A percentile compares a stretch with the other conserved stretches of the same genome.
Evolutionary conservation across 352 stramenopile species (phyloP).

Genomic region (Pythium coloratum): DNA sequence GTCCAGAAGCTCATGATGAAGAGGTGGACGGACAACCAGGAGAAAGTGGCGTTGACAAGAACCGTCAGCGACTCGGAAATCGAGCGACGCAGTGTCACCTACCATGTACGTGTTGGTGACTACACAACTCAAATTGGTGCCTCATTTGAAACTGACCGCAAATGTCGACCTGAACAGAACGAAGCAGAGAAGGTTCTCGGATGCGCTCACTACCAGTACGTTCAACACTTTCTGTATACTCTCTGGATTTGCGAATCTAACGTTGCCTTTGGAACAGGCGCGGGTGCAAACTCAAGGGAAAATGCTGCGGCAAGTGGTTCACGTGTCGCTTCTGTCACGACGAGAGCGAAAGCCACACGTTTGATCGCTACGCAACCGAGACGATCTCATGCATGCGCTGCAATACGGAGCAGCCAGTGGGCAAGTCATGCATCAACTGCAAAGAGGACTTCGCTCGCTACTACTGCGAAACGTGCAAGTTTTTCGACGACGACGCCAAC

Average conservation of each 20-base stretch:
- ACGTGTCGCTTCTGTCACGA: conserved; percentile 90
- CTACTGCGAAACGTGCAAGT: conserved; percentile 95
- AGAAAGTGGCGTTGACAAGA: conserved; percentile 43
- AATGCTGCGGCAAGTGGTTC: conserved; percentile 90
- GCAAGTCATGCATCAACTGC: conserved; percentile 70
- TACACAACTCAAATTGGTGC: no score
- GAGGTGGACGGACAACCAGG: conserved; percentile 73
- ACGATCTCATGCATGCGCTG: conserved; percentile 95
- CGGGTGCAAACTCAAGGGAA: conserved; percentile 75
- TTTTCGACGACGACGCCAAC: conserved; percentile 91
- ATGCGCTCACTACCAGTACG: conserved; percentile 87
- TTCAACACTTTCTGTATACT: background rate
- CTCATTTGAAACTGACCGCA: background rate
- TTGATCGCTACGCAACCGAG: conserved; percentile 94
- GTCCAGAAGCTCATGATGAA: conserved; percentile 89
- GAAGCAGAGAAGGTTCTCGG: conserved; percentile 64
- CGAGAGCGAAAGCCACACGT: conserved; percentile 83
- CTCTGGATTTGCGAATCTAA: background rate
- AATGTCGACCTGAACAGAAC: conserved; percentile 34
- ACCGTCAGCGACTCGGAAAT: conserved; percentile 47
- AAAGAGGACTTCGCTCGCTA: conserved; percentile 90
- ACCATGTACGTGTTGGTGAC: conserved; percentile 41
- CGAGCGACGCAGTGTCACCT: conserved; percentile 47
- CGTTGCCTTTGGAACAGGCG: conserved; percentile 21
- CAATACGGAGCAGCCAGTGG: conserved; percentile 70